phyloP scores from a whole-genome alignment of 1,284 basidiomycete species.

The Cryptococcus floricola region DNA sequence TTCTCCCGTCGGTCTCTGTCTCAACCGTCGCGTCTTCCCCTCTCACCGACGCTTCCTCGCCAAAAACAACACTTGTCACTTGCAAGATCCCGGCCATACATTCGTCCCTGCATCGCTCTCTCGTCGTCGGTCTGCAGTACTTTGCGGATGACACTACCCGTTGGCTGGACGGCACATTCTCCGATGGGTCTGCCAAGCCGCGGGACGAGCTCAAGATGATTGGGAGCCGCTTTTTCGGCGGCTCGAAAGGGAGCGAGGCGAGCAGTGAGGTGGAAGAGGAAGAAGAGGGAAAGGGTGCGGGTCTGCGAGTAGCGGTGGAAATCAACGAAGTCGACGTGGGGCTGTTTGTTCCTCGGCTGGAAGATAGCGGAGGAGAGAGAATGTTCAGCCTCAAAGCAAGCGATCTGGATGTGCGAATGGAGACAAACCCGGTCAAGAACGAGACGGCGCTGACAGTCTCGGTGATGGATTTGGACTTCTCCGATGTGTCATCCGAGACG shows the following conservation, averaged over 20 bases:
- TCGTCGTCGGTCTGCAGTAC: slow-evolving; percentile 72
- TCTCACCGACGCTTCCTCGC: slow-evolving; percentile 5
- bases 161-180: slow-evolving; percentile 54
- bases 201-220: slow-evolving; percentile 67
- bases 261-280: slow-evolving; percentile 42
- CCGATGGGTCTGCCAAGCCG: slow-evolving; percentile 41
- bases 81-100: slow-evolving; percentile 63
- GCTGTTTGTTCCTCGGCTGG: slow-evolving; percentile 28
- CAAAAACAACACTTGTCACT: slow-evolving; percentile 30
- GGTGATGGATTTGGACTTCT: slow-evolving; percentile 60
- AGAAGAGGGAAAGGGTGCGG: slow-evolving; percentile 29
- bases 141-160: slow-evolving; percentile 79
- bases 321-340: slow-evolving; percentile 35
- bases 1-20: slow-evolving; percentile 51
- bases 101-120: slow-evolving; percentile 55
- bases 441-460: slow-evolving; percentile 64
- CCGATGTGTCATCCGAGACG: slow-evolving; percentile 14
- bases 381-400: slow-evolving; percentile 52
- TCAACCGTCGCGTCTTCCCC: not conserved
- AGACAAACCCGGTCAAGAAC: slow-evolving; percentile 60
- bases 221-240: slow-evolving; percentile 73
- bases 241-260: slow-evolving; percentile 48
- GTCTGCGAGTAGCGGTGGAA: slow-evolving; percentile 28
- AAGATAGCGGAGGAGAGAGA: slow-evolving; percentile 13
- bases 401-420: slow-evolving; percentile 62